Evolutionary conservation across 2,329 filamentous ascomycete genomes (phyloP), one percentile per base, ranked within the genome.

Genomic region (Lachnellula willkommii): DNA sequence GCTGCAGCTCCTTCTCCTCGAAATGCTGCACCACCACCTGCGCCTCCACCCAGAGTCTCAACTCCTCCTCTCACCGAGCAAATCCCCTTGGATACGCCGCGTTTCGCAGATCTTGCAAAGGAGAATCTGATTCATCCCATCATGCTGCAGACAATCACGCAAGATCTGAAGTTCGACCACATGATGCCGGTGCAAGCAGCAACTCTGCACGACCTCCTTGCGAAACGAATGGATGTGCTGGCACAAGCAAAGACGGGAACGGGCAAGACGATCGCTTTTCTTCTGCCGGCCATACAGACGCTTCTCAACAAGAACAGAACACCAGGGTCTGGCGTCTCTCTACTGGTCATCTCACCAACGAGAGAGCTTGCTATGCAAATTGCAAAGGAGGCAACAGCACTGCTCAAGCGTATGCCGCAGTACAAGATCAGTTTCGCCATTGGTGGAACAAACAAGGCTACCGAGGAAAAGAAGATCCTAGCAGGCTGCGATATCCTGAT

Each of bases 241-340:
- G 94, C 93, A 47, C 94, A 97, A 76, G 94, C 94, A 57, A 96
- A 90, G 75, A 99, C 94, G 8, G 94, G 94, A 70, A 97, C 94
- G 4, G 94, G 94, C 70, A 99, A 99, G 76, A 99, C 94, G 0
- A 76, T 97, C 55, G 94, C 90, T 37, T 99, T 97, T 77, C 79
- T 99, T 24, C 74, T 97, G 6, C 94, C 94, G 50, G 77, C 91
- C 7, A 75, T 97, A 52, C 90, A 96, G 70, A 72, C 75, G 0
- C 79, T 95, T 36, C 83, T 80, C 52, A 70, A 75, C 39, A 76
- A 69, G 58, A 62, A 65, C 9, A 67, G 72, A 49, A 65, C 64
- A 15, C 65, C 66, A n/a, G 56, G 54, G 3, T 75, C 76, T 40
- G 86, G 83, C 71, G 81, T 91, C 52, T 82, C 85, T 53, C 82